Evolutionary conservation across 164 flowering plant genomes (phyloP).

Genomic region (Cinnamomum micranthum): DNA sequence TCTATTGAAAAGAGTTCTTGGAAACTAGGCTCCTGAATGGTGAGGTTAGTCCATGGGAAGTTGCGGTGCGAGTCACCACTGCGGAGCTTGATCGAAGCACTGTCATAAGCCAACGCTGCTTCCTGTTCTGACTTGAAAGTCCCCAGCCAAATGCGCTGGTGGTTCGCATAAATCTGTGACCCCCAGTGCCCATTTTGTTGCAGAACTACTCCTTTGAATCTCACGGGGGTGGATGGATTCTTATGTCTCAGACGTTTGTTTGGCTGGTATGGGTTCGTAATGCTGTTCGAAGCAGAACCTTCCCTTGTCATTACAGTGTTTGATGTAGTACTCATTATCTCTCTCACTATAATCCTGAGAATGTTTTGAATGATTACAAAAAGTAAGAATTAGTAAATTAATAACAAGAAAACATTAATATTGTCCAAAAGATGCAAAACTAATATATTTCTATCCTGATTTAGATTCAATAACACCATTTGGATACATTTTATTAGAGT

Average conservation of each 20-base stretch:
- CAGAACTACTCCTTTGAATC: conserved; percentile 63
- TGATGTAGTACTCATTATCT: conserved; percentile 17
- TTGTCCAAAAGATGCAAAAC: no score
- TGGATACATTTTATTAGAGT: no score
- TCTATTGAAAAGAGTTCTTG: conserved; percentile 31
- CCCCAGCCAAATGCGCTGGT: conserved; percentile 63
- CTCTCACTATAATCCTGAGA: no score
- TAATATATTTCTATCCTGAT: no score
- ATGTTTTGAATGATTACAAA: no score
- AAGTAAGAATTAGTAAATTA: no score
- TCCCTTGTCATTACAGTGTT: conserved; percentile 5
- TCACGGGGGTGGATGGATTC: conserved; percentile 10
- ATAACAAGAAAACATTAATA: no score
- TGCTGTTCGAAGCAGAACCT: conserved; percentile 28
- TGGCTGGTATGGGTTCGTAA: conserved; percentile 10
- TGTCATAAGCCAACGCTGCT: conserved; percentile 70
- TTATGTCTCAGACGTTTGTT: conserved; percentile 25
- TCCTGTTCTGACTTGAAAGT: conserved; percentile 55
- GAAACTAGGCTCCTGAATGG: conserved; percentile 37
- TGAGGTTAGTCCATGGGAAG: conserved; percentile 36
- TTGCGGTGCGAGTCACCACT: conserved; percentile 43
- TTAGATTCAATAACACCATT: no score
- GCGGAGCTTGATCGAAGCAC: conserved; percentile 49
- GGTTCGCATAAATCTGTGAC: conserved; percentile 60
- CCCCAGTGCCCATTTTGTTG: conserved; percentile 69